Evolutionary conservation across 257 asterid species (phyloP).

Genomic region (Galeopsis tetrahit): DNA sequence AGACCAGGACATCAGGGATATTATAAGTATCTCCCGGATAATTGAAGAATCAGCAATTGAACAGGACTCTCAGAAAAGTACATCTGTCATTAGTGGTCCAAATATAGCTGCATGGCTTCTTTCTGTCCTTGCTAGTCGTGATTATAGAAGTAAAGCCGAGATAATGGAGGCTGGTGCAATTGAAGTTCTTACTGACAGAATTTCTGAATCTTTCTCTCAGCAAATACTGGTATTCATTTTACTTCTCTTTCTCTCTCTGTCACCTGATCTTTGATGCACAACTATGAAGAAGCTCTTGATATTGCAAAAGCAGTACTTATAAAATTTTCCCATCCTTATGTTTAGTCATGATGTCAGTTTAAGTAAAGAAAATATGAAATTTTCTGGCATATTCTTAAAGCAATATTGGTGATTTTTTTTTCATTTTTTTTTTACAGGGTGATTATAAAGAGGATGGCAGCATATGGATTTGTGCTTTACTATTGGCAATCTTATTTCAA

Average conservation of each 20-base stretch:
- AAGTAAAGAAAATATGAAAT: conserved; percentile 6
- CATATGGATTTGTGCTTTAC: conserved; percentile 84
- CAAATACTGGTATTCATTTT: conserved; percentile 55
- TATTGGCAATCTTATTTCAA: conserved; percentile 81
- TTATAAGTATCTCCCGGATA: conserved; percentile 70
- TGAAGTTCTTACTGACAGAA: conserved; percentile 85
- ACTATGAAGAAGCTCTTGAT: conserved; percentile 11
- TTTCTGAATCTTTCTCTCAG: conserved; percentile 57
- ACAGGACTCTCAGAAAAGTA: conserved; percentile 52
- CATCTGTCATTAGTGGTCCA: conserved; percentile 76
- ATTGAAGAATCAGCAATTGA: conserved; percentile 52
- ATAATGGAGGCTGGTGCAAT: conserved; percentile 93
- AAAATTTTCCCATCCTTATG: background rate
- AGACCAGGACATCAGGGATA: conserved; percentile 55
- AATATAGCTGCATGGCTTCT: conserved; percentile 91
- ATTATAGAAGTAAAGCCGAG: conserved; percentile 68
- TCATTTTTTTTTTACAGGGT: conserved; percentile 48
- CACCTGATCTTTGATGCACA: conserved; percentile 7
- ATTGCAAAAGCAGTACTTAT: conserved; percentile 12
- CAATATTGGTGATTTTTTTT: background rate
- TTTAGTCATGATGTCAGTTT: conserved; percentile 22
- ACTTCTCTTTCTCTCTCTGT: background rate
- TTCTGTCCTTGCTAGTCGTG: conserved; percentile 77
- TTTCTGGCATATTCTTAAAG: conserved; percentile 27
- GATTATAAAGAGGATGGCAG: conserved; percentile 87